A percentile compares a stretch with the other conserved stretches of the same genome.
Conservation (phyloP, 2,329 filamentous ascomycete species). For the Pyrenophora seminiperda region DNA sequence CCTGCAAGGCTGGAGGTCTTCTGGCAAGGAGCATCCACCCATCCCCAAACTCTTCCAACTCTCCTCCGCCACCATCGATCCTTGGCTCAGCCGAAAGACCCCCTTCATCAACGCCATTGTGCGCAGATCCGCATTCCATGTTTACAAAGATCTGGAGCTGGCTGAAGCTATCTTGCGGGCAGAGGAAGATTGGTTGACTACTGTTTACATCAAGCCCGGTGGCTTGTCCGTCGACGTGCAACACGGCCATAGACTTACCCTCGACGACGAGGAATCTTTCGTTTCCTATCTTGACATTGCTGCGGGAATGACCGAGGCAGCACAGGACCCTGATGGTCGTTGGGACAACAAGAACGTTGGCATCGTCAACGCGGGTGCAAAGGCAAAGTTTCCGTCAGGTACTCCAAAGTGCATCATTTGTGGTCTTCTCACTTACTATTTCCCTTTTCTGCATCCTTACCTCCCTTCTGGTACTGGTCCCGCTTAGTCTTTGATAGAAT, state of each 20-base stretch:
- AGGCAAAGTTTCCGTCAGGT: slow-evolving; percentile 44
- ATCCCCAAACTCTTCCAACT: slow-evolving; percentile 48
- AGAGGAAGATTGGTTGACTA: slow-evolving; percentile 47
- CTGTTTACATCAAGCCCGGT: slow-evolving; percentile 53
- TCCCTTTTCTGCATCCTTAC: slow-evolving; percentile 5
- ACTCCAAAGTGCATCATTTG: slow-evolving; percentile 41
- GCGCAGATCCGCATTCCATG: slow-evolving; percentile 41
- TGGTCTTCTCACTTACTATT: slow-evolving; percentile 33
- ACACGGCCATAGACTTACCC: slow-evolving; percentile 51
- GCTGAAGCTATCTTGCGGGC: slow-evolving; percentile 48
- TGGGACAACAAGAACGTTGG: slow-evolving; percentile 29
- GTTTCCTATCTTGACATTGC: slow-evolving; percentile 54
- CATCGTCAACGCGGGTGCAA: slow-evolving; percentile 37
- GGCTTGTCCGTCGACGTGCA: slow-evolving; percentile 46
- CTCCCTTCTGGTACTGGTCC: neutral
- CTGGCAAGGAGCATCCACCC: slow-evolving; percentile 1
- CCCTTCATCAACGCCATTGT: slow-evolving; percentile 35
- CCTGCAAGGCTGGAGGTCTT: slow-evolving; percentile 34
- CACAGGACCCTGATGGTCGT: slow-evolving; percentile 39
- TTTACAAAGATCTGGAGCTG: slow-evolving; percentile 48
- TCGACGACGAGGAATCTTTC: slow-evolving; percentile 47
- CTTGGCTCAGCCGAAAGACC: slow-evolving; percentile 23
- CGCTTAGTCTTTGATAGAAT: too few relatives aligned
- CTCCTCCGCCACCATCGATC: slow-evolving; percentile 51
- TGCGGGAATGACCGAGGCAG: slow-evolving; percentile 55